Conservation (phyloP, 306 rosid species). For the Delonix regia region DNA sequence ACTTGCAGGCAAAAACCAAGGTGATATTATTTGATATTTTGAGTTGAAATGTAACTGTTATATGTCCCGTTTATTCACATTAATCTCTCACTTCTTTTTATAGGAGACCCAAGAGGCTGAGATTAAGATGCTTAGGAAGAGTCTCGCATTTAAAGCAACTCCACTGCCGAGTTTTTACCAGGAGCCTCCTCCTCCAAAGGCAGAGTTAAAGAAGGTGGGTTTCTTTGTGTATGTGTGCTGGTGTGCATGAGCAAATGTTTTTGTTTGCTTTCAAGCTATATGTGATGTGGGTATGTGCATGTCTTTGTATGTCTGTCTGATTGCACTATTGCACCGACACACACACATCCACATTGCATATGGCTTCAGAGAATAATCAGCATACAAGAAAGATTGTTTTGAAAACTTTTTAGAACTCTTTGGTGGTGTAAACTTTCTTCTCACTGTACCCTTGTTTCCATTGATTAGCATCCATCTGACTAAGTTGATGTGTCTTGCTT, state of each 20-base stretch:
- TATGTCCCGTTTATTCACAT: constrained; percentile 23
- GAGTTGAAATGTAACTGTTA: constrained; percentile 4
- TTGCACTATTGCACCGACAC: constrained; percentile 1
- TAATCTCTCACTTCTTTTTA: constrained; percentile 14
- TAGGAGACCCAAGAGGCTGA: constrained; percentile 89
- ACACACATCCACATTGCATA: not conserved
- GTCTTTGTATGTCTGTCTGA: constrained; percentile 6
- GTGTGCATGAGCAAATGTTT: not conserved
- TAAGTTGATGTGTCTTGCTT: not conserved
- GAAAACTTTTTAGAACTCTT: constrained; percentile 9
- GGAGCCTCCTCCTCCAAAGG: constrained; percentile 76
- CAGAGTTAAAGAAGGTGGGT: constrained; percentile 67
- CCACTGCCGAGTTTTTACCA: constrained; percentile 81
- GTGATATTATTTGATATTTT: constrained; percentile 47
- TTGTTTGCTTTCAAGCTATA: constrained; percentile 18
- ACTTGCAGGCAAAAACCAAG: constrained; percentile 86
- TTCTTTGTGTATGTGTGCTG: not conserved
- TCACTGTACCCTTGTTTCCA: not conserved
- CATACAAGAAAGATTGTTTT: not conserved
- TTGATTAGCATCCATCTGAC: not conserved
- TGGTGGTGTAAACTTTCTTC: constrained; percentile 34
- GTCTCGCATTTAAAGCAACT: constrained; percentile 70
- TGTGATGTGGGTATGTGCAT: not conserved
- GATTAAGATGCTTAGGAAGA: constrained; percentile 71
- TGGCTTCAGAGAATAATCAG: constrained; percentile 18